Percentiles rank a stretch among this genome's conserved stretches.
Conservation (phyloP, 192 early-diverging fungal species). For the Glomus cerebriforme region DNA sequence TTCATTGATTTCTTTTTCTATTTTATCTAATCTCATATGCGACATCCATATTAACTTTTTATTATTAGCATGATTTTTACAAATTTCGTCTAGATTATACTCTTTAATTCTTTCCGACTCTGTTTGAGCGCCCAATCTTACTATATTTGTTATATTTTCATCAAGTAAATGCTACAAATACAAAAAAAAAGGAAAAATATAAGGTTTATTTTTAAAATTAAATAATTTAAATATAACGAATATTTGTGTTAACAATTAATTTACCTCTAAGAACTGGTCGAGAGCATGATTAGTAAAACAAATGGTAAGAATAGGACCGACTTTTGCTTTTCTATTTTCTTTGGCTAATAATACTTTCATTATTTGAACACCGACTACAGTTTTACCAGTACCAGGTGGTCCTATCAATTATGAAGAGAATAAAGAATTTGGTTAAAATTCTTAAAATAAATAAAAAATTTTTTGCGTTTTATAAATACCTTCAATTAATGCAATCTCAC, state of each 20-base stretch:
- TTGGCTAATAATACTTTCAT: conserved; percentile 43
- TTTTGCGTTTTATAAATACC: conserved; percentile 24
- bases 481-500: conserved; percentile 58
- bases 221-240: too few species aligned
- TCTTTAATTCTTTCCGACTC: conserved; percentile 36
- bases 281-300: conserved; percentile 43
- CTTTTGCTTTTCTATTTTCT: conserved; percentile 33
- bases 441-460: too few species aligned
- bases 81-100: conserved; percentile 27
- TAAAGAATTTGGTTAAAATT: too few species aligned
- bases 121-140: conserved; percentile 50
- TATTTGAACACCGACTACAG: conserved; percentile 53
- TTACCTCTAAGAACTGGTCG: not conserved
- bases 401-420: too few species aligned
- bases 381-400: conserved; percentile 57
- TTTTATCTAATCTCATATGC: not conserved
- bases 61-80: not conserved
- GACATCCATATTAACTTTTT: not conserved
- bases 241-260: too few species aligned
- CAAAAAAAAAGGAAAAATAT: not conserved
- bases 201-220: conserved; percentile 14
- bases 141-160: conserved; percentile 30
- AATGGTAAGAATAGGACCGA: conserved; percentile 52
- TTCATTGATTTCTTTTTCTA: conserved; percentile 13
- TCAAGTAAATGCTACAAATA: not conserved